phyloP scores from a whole-genome alignment of 2,329 filamentous ascomycete species.

The Sordariomycetes sp. region DNA sequence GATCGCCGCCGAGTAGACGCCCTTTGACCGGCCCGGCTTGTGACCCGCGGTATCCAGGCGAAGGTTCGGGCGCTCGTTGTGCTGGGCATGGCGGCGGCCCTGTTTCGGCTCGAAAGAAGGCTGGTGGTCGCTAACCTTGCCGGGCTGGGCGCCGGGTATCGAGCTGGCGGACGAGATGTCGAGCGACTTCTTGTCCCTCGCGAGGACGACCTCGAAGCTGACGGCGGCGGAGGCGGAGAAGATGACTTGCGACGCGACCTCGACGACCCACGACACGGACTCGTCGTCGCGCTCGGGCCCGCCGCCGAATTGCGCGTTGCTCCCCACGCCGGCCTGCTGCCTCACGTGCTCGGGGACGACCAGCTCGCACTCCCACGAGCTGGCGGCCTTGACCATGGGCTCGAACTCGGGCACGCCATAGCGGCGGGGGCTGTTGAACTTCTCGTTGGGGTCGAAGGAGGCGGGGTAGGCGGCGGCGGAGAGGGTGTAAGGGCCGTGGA shows the following conservation, averaged over 20 bases:
- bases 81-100: constrained; percentile 35
- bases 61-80: constrained; percentile 23
- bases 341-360: constrained; percentile 68
- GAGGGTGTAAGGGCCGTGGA: constrained; percentile 89
- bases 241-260: constrained; percentile 83
- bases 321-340: constrained; percentile 38
- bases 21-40: constrained; percentile 52
- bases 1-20: constrained; percentile 75
- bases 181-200: constrained; percentile 73
- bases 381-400: constrained; percentile 90
- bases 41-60: constrained; percentile 43
- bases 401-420: constrained; percentile 85
- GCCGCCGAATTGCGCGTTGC: constrained; percentile 30
- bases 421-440: constrained; percentile 53
- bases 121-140: constrained; percentile 65
- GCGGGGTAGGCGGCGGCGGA: constrained; percentile 78
- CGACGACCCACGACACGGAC: constrained; percentile 74
- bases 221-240: constrained; percentile 85
- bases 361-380: constrained; percentile 70
- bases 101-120: constrained; percentile 43
- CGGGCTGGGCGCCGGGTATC: constrained; percentile 43
- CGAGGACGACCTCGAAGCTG: constrained; percentile 75
- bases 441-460: constrained; percentile 70
- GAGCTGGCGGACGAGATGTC: constrained; percentile 39
- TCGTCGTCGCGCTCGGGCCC: constrained; percentile 30